phyloP scores from a whole-genome alignment of 768 basidiomycete species.

The Ephemerocybe angulata region DNA sequence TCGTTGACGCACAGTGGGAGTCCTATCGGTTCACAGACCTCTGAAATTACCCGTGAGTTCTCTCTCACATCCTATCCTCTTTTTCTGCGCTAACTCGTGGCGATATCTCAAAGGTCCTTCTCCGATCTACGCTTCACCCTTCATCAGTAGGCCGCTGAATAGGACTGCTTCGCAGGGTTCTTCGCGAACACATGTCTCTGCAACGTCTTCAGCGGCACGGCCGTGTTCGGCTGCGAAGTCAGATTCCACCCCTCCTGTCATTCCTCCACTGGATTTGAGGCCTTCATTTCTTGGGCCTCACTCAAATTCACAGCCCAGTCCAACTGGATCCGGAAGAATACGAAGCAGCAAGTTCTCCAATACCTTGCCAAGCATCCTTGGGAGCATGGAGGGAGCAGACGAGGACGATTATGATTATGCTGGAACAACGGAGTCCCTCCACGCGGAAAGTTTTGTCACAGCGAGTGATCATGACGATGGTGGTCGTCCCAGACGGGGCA shows the following conservation, averaged over 20 bases:
- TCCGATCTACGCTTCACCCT: slow-evolving; percentile 44
- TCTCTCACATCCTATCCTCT: slow-evolving; percentile 7
- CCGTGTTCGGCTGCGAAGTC: neutral
- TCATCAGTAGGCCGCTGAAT: slow-evolving; percentile 63
- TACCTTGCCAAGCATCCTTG: slow-evolving; percentile 40
- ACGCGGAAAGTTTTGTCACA: slow-evolving; percentile 57
- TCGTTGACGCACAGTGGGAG: slow-evolving; percentile 1
- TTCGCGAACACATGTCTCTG: slow-evolving; percentile 44
- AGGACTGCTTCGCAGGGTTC: slow-evolving; percentile 64
- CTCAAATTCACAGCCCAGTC: slow-evolving; percentile 16
- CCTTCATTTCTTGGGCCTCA: slow-evolving; percentile 49
- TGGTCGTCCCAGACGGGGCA: neutral
- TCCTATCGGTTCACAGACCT: slow-evolving; percentile 19
- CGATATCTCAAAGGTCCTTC: slow-evolving; percentile 39
- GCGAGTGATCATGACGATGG: slow-evolving; percentile 29
- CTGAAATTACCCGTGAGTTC: slow-evolving; percentile 44
- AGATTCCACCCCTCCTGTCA: slow-evolving; percentile 34
- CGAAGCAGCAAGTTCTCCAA: slow-evolving; percentile 19
- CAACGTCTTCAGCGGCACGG: neutral
- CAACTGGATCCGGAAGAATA: slow-evolving; percentile 26
- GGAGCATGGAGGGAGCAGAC: slow-evolving; percentile 33
- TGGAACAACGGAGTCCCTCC: slow-evolving; percentile 33
- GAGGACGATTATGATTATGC: slow-evolving; percentile 14
- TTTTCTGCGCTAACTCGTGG: neutral
- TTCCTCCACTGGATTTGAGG: slow-evolving; percentile 58